phyloP scores from a whole-genome alignment of 2,329 filamentous ascomycete genomes.

The Botrytis elliptica region DNA sequence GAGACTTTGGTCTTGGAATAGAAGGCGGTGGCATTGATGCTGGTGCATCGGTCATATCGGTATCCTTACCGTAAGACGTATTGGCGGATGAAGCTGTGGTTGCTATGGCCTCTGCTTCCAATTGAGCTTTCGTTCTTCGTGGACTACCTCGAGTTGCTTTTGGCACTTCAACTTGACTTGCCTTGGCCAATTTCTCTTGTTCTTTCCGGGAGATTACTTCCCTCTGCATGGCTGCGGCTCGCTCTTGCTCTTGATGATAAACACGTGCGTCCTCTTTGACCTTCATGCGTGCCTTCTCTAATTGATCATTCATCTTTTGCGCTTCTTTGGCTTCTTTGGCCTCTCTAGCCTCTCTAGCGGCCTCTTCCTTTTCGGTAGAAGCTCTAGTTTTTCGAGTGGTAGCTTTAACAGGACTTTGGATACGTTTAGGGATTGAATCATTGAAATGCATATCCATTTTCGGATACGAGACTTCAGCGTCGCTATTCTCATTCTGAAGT shows the following conservation, averaged over 20 bases:
- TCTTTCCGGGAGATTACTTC: slow-evolving; percentile 54
- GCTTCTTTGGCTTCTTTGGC: slow-evolving; percentile 63
- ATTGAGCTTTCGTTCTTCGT: slow-evolving; percentile 46
- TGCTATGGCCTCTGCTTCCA: slow-evolving; percentile 38
- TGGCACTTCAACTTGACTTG: slow-evolving; percentile 40
- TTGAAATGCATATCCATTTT: slow-evolving; percentile 27
- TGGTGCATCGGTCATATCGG: slow-evolving; percentile 57
- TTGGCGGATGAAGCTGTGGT: slow-evolving; percentile 41
- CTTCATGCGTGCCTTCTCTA: slow-evolving; percentile 66
- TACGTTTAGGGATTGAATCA: not conserved
- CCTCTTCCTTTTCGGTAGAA: slow-evolving; percentile 62
- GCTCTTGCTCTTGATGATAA: slow-evolving; percentile 58
- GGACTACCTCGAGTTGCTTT: slow-evolving; percentile 53
- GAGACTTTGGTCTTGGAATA: slow-evolving; percentile 51
- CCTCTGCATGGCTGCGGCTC: slow-evolving; percentile 52
- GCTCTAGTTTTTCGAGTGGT: slow-evolving; percentile 51
- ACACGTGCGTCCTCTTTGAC: slow-evolving; percentile 66
- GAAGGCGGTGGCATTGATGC: slow-evolving; percentile 59
- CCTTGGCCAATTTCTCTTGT: slow-evolving; percentile 45
- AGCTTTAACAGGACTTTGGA: slow-evolving; percentile 33
- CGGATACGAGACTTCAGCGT: slow-evolving; percentile 43
- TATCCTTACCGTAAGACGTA: slow-evolving; percentile 44
- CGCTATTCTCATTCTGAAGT: slow-evolving; percentile 39
- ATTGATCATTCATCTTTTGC: slow-evolving; percentile 58
- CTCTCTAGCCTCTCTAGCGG: slow-evolving; percentile 60